These are phyloP conservation scores for Clavariopsis aquatica DNA, from an alignment of 495 filamentous ascomycete genomes.

Conservation along the genomic window DNA sequence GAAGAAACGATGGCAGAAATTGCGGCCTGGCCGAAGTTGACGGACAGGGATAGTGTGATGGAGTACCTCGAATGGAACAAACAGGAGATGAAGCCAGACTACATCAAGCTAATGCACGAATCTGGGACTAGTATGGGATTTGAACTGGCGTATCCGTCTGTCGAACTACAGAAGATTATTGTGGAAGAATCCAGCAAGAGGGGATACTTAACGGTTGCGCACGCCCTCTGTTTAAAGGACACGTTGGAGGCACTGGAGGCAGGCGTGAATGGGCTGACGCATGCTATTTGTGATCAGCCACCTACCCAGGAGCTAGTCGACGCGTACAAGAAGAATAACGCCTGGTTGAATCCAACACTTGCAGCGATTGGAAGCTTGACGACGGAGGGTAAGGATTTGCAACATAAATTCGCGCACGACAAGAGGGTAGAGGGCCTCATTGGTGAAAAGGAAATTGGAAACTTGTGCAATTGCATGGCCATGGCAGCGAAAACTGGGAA, in stretches of 20 bases:
- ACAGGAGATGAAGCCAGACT: slow-evolving; percentile 39
- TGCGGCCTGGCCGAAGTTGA: slow-evolving; percentile 44
- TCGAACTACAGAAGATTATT: slow-evolving; percentile 43
- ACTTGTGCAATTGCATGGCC: slow-evolving; percentile 41
- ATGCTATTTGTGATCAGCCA: slow-evolving; percentile 41
- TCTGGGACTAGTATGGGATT: slow-evolving; percentile 39
- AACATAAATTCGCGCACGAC: slow-evolving; percentile 44
- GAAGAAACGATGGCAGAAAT: slow-evolving; percentile 39
- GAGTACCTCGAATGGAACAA: slow-evolving; percentile 39
- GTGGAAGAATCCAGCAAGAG: slow-evolving; percentile 40
- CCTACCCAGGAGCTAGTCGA: slow-evolving; percentile 41
- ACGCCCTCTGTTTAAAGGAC: slow-evolving; percentile 40
- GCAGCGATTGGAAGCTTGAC: slow-evolving; percentile 40
- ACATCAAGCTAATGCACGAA: slow-evolving; percentile 49
- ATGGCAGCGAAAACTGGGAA: slow-evolving; percentile 29
- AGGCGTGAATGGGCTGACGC: slow-evolving; percentile 44
- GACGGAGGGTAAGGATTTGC: slow-evolving; percentile 39
- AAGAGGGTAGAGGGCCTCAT: slow-evolving; percentile 36
- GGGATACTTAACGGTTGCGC: slow-evolving; percentile 42
- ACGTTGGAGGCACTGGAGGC: slow-evolving; percentile 41
- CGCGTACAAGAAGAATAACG: slow-evolving; percentile 44
- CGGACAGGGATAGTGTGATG: slow-evolving; percentile 34
- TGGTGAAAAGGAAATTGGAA: slow-evolving; percentile 33
- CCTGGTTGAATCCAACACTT: slow-evolving; percentile 44
- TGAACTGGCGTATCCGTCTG: slow-evolving; percentile 37